Evolutionary conservation across 1,139 yeast genomes (phyloP).

Genomic region (Nematodospora anomalae): DNA sequence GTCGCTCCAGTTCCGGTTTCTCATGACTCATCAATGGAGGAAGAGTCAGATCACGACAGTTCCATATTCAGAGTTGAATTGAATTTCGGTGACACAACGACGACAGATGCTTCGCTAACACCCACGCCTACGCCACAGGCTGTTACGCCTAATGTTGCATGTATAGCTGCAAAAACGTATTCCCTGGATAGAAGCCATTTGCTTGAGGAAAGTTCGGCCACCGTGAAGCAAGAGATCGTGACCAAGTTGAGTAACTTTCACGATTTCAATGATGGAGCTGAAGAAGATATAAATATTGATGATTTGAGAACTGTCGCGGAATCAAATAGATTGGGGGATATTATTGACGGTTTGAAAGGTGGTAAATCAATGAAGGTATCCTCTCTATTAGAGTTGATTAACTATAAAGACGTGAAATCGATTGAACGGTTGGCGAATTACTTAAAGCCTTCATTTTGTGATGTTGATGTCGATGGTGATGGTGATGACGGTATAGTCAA

Average conservation of each 20-base stretch:
- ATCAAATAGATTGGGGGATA: conserved; percentile 14
- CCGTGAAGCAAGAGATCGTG: conserved; percentile 8
- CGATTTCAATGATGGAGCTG: conserved; percentile 12
- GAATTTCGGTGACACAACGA: conserved; percentile 1
- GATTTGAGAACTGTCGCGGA: conserved; percentile 21
- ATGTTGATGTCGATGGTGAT: too few species aligned
- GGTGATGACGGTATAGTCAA: conserved; percentile 1
- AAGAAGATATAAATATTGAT: conserved; percentile 17
- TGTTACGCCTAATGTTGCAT: too few species aligned
- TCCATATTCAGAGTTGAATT: neutral
- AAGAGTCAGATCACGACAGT: conserved; percentile 1
- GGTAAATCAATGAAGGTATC: conserved; percentile 1
- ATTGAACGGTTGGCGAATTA: neutral
- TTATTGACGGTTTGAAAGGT: conserved; percentile 21
- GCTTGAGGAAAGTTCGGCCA: conserved; percentile 14
- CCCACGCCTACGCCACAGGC: neutral
- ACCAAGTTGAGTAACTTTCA: conserved; percentile 13
- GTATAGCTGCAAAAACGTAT: conserved; percentile 15
- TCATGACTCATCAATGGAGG: conserved; percentile 7
- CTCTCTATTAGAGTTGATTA: conserved; percentile 11
- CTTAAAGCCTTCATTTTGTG: neutral
- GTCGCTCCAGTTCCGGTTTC: too few species aligned
- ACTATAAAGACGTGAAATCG: neutral
- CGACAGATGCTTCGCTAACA: neutral
- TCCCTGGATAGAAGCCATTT: conserved; percentile 26